These are phyloP conservation scores for Coemansia sp. DNA, from an alignment of 192 early-diverging fungal species.

Conservation along the genomic window DNA sequence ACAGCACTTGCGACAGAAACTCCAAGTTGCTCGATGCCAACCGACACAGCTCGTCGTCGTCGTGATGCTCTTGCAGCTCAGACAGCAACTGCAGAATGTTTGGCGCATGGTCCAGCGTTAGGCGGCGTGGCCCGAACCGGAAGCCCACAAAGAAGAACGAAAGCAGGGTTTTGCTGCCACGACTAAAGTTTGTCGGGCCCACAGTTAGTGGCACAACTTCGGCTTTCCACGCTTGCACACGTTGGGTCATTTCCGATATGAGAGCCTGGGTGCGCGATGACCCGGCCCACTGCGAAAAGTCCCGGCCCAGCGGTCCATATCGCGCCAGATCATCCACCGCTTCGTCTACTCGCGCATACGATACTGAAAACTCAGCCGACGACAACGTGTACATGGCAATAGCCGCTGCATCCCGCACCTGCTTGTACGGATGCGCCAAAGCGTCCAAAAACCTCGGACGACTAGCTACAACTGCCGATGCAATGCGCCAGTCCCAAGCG, in stretches of 20 bases:
- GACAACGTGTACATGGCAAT: slow-evolving; percentile 66
- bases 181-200: slow-evolving; percentile 49
- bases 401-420: slow-evolving; percentile 81
- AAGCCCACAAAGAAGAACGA: slow-evolving; percentile 31
- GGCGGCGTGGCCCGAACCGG: slow-evolving; percentile 25
- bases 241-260: slow-evolving; percentile 23
- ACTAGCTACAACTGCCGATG: slow-evolving; percentile 34
- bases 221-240: slow-evolving; percentile 34
- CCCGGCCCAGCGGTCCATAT: slow-evolving; percentile 43
- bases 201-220: slow-evolving; percentile 46
- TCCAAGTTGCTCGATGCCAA: slow-evolving; percentile 35
- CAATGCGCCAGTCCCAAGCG: slow-evolving; percentile 72
- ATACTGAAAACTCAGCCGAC: slow-evolving; percentile 63
- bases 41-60: slow-evolving; percentile 40
- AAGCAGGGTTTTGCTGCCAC: slow-evolving; percentile 51
- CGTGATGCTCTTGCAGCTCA: slow-evolving; percentile 44
- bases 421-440: slow-evolving; percentile 83
- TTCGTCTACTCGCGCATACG: slow-evolving; percentile 48
- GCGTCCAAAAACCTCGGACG: slow-evolving; percentile 41
- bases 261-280: slow-evolving; percentile 27
- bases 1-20: slow-evolving; percentile 41
- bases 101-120: slow-evolving; percentile 32
- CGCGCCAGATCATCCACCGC: slow-evolving; percentile 48
- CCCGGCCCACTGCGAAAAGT: slow-evolving; percentile 50
- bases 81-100: slow-evolving; percentile 34